Base-by-base conservation (phyloP, 2,329 filamentous ascomycete species). In the Cladosporium halotolerans region DNA sequence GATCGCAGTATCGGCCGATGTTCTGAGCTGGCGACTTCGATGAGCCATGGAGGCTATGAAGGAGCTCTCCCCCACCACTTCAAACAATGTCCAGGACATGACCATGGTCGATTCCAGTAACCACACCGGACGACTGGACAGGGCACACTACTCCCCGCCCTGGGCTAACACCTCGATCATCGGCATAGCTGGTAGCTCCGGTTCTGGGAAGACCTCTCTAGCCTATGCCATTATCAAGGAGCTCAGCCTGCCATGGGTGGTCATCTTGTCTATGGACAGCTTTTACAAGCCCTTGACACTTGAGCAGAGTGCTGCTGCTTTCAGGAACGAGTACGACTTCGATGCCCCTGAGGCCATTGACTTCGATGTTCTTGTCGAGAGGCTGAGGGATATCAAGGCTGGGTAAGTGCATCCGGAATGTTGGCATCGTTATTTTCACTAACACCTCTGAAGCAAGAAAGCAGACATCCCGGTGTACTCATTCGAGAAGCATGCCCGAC, bases 151-250 rank as follows among this genome's bases (percentile, higher is more conserved):
- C 73, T 87, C 85, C 58, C 93, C 93, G 57, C 93, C 93, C 70
- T 99, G 93, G 93, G 88, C 88, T 48, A 88, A 97, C 72, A 84
- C 96, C 63, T 92, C 88, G 73, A 96, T 99, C 65, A 96, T 99
- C 68, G 93, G 90, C 47, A 86, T 99, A 63, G 92, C 93, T 60
- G 93, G 93, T 36, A 93, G 89, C 72, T 97, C 92, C 28, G 93
- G 93, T 40, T 97, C 92, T 23, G 85, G 92, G 54, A 99, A 99
- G 77, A 96, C 92, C 6, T 96, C 91, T 6, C 76, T 99, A 51
- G 91, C 93, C 32, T 82, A 95, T 68, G 89, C 92, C 59, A 96
- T 99, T 62, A 88, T 97, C 59, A 85, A 82, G 63, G 85, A 88
- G 64, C 76, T 99, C 63, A 96, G 93, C 72, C 75, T 99, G 59